These are phyloP conservation scores for Grigorovia yakushimaensis DNA, from an alignment of 805 yeast genomes.

Conservation along the genomic window DNA sequence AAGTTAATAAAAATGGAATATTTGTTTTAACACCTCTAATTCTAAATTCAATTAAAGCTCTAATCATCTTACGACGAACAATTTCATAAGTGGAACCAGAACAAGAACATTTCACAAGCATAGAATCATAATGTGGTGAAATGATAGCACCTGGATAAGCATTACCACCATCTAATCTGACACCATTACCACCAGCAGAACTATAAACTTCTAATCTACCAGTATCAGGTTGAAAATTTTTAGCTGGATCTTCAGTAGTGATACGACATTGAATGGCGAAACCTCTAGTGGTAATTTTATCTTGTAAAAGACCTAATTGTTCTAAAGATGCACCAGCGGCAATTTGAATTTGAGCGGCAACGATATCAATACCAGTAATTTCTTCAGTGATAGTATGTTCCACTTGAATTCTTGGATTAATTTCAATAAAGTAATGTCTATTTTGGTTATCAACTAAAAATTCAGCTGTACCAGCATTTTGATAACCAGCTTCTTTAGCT, in stretches of 20 bases:
- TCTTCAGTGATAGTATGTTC: conserved; percentile 99
- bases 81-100: conserved; percentile 97
- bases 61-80: conserved; percentile 93
- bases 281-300: conserved; percentile 90
- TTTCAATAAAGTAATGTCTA: conserved; percentile 95
- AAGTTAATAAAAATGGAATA: conserved; percentile 88
- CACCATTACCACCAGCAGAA: conserved; percentile 99
- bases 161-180: conserved; percentile 96
- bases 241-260: conserved; percentile 95
- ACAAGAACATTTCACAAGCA: conserved; percentile 95
- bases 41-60: conserved; percentile 94
- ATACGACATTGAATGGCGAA: conserved; percentile 98
- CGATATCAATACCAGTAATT: conserved; percentile 95
- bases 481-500: conserved; percentile 79
- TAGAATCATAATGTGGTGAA: conserved; percentile 94
- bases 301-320: conserved; percentile 88
- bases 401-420: conserved; percentile 96
- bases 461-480: conserved; percentile 98
- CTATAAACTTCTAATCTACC: conserved; percentile 97
- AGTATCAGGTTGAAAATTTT: conserved; percentile 98
- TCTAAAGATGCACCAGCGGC: conserved; percentile 95
- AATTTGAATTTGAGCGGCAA: conserved; percentile 98
- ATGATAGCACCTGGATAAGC: conserved; percentile 96
- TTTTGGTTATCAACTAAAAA: conserved; percentile 86
- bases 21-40: conserved; percentile 98